phyloP scores from a whole-genome alignment of 768 basidiomycete species.

The Tulasnella sp. region DNA sequence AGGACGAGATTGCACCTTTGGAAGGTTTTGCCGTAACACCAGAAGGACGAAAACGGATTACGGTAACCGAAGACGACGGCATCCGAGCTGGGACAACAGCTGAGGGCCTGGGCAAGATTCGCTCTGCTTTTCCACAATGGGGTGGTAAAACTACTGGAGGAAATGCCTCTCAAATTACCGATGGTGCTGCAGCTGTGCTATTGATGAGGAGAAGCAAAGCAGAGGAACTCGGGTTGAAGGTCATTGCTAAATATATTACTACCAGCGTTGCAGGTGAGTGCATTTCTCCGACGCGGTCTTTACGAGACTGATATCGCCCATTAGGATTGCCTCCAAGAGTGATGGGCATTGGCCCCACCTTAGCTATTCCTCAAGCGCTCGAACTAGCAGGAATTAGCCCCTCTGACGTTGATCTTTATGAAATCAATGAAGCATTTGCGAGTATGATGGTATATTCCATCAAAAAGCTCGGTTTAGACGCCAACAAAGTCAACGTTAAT shows the following conservation, averaged over 20 bases:
- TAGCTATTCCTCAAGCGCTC: constrained; percentile 71
- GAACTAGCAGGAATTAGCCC: constrained; percentile 49
- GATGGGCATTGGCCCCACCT: constrained; percentile 78
- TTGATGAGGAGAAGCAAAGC: constrained; percentile 73
- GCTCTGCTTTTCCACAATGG: constrained; percentile 75
- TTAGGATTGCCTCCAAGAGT: constrained; percentile 62
- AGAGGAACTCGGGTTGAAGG: constrained; percentile 52
- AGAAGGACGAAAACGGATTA: constrained; percentile 25
- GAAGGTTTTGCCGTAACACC: constrained; percentile 19
- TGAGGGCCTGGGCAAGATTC: constrained; percentile 48
- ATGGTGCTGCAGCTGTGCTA: constrained; percentile 69
- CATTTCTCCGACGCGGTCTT: background rate
- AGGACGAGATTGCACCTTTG: constrained; percentile 62
- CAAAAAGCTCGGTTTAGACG: constrained; percentile 47
- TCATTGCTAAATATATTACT: constrained; percentile 69
- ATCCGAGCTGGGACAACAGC: constrained; percentile 63
- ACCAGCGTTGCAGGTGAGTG: constrained; percentile 50
- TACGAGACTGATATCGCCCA: background rate
- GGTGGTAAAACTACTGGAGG: constrained; percentile 65
- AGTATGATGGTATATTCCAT: constrained; percentile 68
- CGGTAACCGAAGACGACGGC: constrained; percentile 60
- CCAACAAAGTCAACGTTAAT: constrained; percentile 70
- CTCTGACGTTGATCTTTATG: constrained; percentile 65
- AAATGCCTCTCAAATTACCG: constrained; percentile 75
- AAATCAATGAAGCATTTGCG: constrained; percentile 91